Evolutionary conservation across 495 filamentous ascomycete species (phyloP), one percentile per base, ranked within the genome.

Genomic region (Podospora didyma): DNA sequence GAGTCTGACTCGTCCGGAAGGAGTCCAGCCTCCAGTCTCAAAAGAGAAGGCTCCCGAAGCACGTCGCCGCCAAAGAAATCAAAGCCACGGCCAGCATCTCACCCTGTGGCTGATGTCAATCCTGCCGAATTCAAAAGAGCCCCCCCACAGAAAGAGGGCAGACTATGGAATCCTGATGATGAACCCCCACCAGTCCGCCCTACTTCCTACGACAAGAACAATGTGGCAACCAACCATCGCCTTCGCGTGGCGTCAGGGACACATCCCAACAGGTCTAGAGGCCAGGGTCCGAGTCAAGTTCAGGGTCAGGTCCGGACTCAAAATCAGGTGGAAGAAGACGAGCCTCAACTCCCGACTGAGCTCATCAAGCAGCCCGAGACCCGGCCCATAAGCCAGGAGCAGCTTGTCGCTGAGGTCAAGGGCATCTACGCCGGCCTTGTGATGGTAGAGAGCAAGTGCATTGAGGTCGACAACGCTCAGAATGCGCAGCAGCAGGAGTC

Each of bases 401-500:
- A 92, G 66, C 75, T 92, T 2, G 80, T 85, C 17, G 74, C 77
- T 2, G 84, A 91, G 62, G 83, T 88, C 7, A 88, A 89, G 58
- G 83, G 75, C 0, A 95, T 92, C 24, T 93, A 93, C 70, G 81
- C 82, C 0, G 89, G 87, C 0, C 72, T 95, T 1, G 81, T 87
- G 2, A 89, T 89, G 83, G 87, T 91, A 0, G 90, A 95, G 66
- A 81, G 82, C 41, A 91, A 89, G 63, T 91, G 87, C 61, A 86
- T 89, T 6, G 84, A 89, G 28, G 80, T 89, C 11, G 84, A 31
- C 9, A 31, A 89, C 17, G 70, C 81, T 11, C 82, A 87, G 46
- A 76, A 74, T 1, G 73, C 72, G 0, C 69, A 78, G 24, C 69
- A 78, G 24, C 65, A 53, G 14, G 71, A 73, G 4, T 59, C 73